Base-by-base conservation (phyloP, 345 rosid genomes). In the Camelina neglecta region DNA sequence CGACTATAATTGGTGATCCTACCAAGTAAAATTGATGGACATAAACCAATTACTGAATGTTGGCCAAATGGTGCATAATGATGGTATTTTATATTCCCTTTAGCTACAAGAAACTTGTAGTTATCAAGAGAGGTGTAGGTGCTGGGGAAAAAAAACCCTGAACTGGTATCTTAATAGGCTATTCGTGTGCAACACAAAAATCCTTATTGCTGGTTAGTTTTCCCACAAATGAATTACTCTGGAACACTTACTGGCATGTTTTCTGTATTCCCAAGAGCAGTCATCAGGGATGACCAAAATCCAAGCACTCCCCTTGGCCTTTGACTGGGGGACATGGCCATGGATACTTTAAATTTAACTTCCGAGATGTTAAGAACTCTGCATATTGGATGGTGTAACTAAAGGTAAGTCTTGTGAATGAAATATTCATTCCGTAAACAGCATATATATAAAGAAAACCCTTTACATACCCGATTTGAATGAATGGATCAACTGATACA, bases 291-390 rank as follows among this genome's bases (percentile, higher is more conserved):
- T 74, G 90, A 87, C 98, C 99, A 93, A 78, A 95, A 95, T 60
- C 99, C 99, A 81, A 93, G 98, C 29, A 93, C 98, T 69, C 98
- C 97, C 71, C 91, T 86, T 26, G 98, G 99, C 60, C 98, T 82
- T 79, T 92, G 99, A 84, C 96, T 84, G 60, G 97, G 99, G 26
- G 98, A 95, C 99, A 95, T 93, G 47, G 92, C 79, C 98, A 93
- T 89, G 33, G 98, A 93, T 67, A 93, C 88, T 85, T 89, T 93
- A 76, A 89, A 84, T 80, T 92, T 91, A 80, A 93, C 88, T 86
- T 95, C 96, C 2, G 99, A 95, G 80, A 95, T 80, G 81, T 83
- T 81, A 41, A 95, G 88, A 73, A 88, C 90, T 65, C 98, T 95
- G 98, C 50, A 77, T 79, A 81, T 71, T 77, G 58, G 70, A 75